Evolutionary conservation across 192 early-diverging fungal genomes (phyloP).

Genomic region (Rhizoclosmatium globosum): DNA sequence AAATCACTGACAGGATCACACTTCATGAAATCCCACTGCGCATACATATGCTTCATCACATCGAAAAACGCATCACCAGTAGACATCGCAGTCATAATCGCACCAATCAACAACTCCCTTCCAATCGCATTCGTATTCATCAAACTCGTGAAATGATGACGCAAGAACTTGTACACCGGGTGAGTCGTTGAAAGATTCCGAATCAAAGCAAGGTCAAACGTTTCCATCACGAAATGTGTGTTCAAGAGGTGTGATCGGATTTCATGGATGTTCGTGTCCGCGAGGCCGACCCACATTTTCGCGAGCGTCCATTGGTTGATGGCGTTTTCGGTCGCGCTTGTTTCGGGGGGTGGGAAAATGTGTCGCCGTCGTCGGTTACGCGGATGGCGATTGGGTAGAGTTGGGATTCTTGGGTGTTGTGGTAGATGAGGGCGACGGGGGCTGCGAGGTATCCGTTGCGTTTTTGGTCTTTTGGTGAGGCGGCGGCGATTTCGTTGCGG

Average conservation of each 20-base stretch:
- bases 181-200: neutral
- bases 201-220: neutral
- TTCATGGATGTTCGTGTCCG: neutral
- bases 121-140: constrained; percentile 2
- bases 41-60: neutral
- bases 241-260: neutral
- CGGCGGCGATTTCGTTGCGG: neutral
- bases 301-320: constrained; percentile 10
- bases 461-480: neutral
- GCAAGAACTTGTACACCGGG: constrained; percentile 7
- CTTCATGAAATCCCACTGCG: neutral
- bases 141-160: neutral
- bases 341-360: constrained; percentile 1
- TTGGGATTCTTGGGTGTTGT: constrained; percentile 2
- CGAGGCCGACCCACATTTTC: neutral
- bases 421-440: constrained; percentile 13
- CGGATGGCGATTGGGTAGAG: constrained; percentile 29
- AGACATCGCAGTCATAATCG: neutral
- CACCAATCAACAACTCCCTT: neutral
- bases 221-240: constrained; percentile 3
- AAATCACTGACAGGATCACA: constrained; percentile 10
- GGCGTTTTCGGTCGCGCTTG: neutral
- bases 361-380: constrained; percentile 20
- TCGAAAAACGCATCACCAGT: neutral
- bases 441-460: constrained; percentile 12